Evolutionary conservation across 2,329 filamentous ascomycete species (phyloP).

Genomic region (Pseudocercospora pini-densiflorae): DNA sequence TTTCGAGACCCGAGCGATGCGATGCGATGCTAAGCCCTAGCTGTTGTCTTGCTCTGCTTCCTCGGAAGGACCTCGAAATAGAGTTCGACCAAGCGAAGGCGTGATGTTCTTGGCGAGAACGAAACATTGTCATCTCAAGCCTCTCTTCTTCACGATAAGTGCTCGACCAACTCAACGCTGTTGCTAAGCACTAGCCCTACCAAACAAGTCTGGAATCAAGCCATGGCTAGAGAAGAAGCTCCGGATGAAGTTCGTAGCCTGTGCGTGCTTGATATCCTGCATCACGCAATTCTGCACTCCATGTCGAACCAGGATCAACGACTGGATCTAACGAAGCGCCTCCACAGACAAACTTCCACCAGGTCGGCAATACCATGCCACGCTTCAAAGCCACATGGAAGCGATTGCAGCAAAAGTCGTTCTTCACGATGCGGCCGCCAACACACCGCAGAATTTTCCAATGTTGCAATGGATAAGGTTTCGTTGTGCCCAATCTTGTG

Average conservation of each 20-base stretch:
- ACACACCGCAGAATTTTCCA: not conserved
- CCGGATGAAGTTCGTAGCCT: slow-evolving; percentile 4
- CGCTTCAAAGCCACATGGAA: not conserved
- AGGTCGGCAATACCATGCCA: slow-evolving; percentile 5
- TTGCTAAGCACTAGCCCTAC: slow-evolving; percentile 3
- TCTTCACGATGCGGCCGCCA: not conserved
- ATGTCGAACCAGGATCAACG: not conserved
- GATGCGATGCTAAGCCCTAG: not conserved
- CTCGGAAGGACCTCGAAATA: not conserved
- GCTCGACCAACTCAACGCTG: not conserved
- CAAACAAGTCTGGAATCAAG: not conserved
- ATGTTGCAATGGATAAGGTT: slow-evolving; percentile 12
- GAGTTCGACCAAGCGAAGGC: not conserved
- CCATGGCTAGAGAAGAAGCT: slow-evolving; percentile 2
- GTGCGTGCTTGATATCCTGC: slow-evolving; percentile 14
- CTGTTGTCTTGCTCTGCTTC: not conserved
- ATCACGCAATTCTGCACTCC: slow-evolving; percentile 12
- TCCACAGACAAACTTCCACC: not conserved
- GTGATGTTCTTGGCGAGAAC: not conserved
- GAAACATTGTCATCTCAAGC: not conserved
- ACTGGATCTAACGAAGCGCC: not conserved
- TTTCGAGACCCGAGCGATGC: not conserved
- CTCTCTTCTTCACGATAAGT: not conserved
- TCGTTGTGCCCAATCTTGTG: not conserved
- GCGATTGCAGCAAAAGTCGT: not conserved